Conservation (phyloP, 2,329 filamentous ascomycete genomes). For the Pseudogymnoascus sp. region DNA sequence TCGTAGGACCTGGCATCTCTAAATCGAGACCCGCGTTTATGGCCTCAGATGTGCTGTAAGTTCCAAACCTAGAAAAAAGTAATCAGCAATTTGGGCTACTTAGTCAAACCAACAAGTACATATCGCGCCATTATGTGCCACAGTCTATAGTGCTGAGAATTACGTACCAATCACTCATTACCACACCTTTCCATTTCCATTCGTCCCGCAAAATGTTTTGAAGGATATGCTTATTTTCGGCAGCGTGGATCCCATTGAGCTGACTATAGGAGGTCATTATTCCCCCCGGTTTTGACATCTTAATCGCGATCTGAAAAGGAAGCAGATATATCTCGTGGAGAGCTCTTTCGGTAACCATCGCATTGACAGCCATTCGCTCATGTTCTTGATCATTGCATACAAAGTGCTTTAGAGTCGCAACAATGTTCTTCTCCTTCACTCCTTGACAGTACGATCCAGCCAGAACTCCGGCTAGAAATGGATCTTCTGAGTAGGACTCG, state of each 20-base stretch:
- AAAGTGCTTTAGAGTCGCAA: slow-evolving; percentile 43
- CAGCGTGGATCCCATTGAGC: slow-evolving; percentile 49
- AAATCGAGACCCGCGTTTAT: slow-evolving; percentile 30
- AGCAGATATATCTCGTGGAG: slow-evolving; percentile 52
- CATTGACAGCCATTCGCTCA: slow-evolving; percentile 47
- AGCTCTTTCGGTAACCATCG: slow-evolving; percentile 47
- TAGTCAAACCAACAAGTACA: not conserved
- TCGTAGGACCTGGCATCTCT: slow-evolving; percentile 34
- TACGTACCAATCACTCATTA: slow-evolving; percentile 52
- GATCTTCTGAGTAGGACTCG: no score
- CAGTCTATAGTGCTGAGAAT: not conserved
- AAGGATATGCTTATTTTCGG: slow-evolving; percentile 45
- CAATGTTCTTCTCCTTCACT: no score
- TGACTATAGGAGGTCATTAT: slow-evolving; percentile 56
- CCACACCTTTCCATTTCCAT: slow-evolving; percentile 50
- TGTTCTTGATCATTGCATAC: slow-evolving; percentile 56
- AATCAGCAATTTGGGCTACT: no score
- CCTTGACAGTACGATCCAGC: no score
- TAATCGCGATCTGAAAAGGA: slow-evolving; percentile 50
- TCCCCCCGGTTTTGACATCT: slow-evolving; percentile 41
- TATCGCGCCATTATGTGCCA: no score
- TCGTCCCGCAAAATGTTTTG: slow-evolving; percentile 46
- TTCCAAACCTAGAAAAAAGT: slow-evolving; percentile 16
- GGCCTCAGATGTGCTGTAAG: slow-evolving; percentile 22
- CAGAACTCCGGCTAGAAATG: no score